These are phyloP conservation scores for Yamagishiella unicocca DNA, from an alignment of 139 green algal genomes.

Conservation along the genomic window DNA sequence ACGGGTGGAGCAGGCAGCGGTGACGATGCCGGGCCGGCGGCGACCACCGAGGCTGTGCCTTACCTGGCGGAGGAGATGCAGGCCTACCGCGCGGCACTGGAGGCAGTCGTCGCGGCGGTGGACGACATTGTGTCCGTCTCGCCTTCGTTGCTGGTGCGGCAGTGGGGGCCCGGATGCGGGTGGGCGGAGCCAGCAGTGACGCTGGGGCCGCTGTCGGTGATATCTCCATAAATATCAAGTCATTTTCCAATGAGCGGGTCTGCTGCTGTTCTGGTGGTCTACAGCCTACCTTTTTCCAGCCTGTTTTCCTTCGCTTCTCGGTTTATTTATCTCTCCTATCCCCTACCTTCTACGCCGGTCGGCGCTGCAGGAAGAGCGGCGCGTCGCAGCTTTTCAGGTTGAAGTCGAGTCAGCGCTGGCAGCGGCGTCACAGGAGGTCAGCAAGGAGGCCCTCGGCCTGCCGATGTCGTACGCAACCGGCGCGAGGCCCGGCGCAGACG, in stretches of 20 bases:
- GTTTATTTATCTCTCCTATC: not conserved
- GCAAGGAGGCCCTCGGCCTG: not conserved
- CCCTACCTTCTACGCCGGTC: not conserved
- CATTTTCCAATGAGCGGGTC: no score
- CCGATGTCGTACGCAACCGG: not conserved
- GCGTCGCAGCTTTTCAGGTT: not conserved
- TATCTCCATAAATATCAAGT: no score
- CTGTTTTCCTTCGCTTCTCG: not conserved
- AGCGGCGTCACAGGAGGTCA: not conserved
- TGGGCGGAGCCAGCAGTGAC: no score
- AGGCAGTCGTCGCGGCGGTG: conserved; percentile 29
- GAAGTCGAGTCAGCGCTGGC: conserved; percentile 8
- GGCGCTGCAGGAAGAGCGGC: conserved; percentile 12
- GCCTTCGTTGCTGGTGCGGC: conserved; percentile 2
- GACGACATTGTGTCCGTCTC: not conserved
- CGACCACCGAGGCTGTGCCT: not conserved
- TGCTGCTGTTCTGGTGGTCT: no score
- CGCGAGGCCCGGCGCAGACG: not conserved
- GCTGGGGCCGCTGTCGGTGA: no score
- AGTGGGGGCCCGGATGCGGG: not conserved
- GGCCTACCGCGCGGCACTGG: conserved; percentile 24
- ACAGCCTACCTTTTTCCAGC: no score
- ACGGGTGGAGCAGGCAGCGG: no score
- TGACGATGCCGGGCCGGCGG: not conserved
- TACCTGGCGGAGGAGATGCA: conserved; percentile 16